These are phyloP conservation scores for Lasiodiplodia hormozganensis DNA, from an alignment of 2,329 filamentous ascomycete species.

Conservation along the genomic window DNA sequence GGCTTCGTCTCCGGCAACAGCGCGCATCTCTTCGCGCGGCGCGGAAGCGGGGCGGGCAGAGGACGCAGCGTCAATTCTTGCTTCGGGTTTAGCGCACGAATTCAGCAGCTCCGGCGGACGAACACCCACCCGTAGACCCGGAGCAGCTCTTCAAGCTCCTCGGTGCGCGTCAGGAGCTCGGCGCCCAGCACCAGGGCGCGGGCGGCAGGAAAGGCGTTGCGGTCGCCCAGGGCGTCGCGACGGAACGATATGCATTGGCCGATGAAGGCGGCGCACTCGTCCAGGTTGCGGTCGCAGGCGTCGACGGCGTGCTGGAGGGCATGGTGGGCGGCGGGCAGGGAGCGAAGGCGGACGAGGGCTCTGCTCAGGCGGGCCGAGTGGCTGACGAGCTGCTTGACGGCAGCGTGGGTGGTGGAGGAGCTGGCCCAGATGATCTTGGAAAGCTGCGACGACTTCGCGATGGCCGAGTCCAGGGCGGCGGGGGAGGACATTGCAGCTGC, in stretches of 20 bases:
- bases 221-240: constrained; percentile 16
- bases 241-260: constrained; percentile 22
- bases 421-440: constrained; percentile 25
- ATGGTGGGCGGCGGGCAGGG: neutral
- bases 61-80: neutral
- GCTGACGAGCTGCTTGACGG: constrained; percentile 22
- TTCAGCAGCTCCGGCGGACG: neutral
- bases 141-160: constrained; percentile 1
- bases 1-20: neutral
- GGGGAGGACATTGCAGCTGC: neutral
- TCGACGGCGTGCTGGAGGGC: neutral
- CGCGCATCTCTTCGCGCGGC: neutral
- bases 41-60: neutral
- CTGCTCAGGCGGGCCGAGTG: constrained; percentile 9
- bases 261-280: constrained; percentile 15
- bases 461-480: constrained; percentile 15
- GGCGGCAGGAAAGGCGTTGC: constrained; percentile 12
- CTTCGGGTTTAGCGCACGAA: neutral
- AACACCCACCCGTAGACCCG: constrained; percentile 1
- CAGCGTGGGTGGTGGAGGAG: constrained; percentile 14
- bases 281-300: constrained; percentile 10
- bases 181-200: constrained; percentile 9
- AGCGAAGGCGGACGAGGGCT: neutral
- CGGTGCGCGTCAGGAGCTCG: constrained; percentile 7
- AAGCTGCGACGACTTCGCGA: constrained; percentile 22